Evolutionary conservation across 2,329 filamentous ascomycete species (phyloP), one percentile per base, ranked within the genome.

Genomic region (Metarhizium humberi): DNA sequence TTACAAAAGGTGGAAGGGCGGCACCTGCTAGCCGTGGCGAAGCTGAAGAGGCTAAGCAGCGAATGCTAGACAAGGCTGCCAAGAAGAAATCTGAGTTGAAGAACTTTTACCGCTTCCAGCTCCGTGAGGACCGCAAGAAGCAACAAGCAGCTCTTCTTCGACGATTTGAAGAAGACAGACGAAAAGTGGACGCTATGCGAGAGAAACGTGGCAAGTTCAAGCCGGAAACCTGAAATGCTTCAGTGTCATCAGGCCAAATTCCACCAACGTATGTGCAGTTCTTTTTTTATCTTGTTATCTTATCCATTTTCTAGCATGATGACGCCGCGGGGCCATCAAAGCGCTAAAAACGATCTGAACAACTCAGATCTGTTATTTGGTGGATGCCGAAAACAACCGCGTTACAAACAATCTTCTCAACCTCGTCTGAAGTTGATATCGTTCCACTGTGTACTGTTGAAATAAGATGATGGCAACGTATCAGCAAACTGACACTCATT

Each of bases 81-180:
- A 75, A 80, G 72, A 85, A 81, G 75, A 82, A 79, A 65, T 76
- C 78, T 42, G 82, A 85, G 51, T 75, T 83, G 63, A 80, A 81
- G 57, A 85, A 89, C 69, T 95, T 95, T 67, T 95, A 95, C 69
- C 78, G 89, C 57, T 95, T 92, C 78, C 90, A 95, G 76, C 79
- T 82, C 60, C 75, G 90, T 50, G 87, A 94, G 75, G 84, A 83
- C 74, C 82, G 85, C 72, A 94, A 94, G 77, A 81, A 83, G 64
- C 80, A 84, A 63, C 87, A 90, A 68, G 77, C 80, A 50, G 79
- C 84, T 57, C 66, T 94, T 69, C 72, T 88, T 60, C 84, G 72
- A 71, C 79, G 80, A 60, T 94, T 94, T 71, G 85, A 91, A 68
- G 82, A 88, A 67, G 89, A 92, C 72, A 81, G 78, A 73, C 82